Evolutionary conservation across 2,329 filamentous ascomycete genomes (phyloP).

Genomic region (Diaporthe vexans): DNA sequence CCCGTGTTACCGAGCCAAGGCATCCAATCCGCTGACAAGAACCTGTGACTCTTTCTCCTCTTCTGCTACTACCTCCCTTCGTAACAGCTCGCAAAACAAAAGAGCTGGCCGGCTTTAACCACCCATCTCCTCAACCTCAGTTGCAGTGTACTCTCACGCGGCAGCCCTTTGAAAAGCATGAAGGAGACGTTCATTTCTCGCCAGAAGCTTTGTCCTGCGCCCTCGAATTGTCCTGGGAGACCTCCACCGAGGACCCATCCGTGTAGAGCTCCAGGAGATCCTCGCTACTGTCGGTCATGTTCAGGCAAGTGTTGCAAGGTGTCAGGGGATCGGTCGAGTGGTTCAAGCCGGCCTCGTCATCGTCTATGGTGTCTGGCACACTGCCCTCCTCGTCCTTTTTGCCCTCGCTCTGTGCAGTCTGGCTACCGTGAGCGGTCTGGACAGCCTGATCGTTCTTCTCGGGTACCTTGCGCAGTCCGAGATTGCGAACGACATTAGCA

Average conservation of each 20-base stretch:
- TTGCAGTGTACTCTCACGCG: too few relatives aligned
- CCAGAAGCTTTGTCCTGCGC: not conserved
- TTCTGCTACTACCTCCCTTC: not conserved
- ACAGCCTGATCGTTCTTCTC: slow-evolving; percentile 1
- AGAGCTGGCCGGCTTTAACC: not conserved
- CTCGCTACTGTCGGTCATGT: slow-evolving; percentile 34
- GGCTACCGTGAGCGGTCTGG: not conserved
- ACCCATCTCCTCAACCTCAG: not conserved
- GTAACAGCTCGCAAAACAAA: not conserved
- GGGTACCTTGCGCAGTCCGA: slow-evolving; percentile 51
- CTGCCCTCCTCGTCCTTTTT: not conserved
- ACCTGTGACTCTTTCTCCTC: slow-evolving; percentile 1
- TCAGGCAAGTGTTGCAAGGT: slow-evolving; percentile 17
- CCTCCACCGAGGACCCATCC: not conserved
- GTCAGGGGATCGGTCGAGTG: slow-evolving; percentile 1
- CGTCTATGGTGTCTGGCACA: not conserved
- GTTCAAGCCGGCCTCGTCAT: slow-evolving; percentile 8
- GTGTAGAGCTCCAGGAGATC: slow-evolving; percentile 37
- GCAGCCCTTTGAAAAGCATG: not conserved
- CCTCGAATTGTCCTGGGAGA: not conserved
- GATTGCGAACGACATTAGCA: slow-evolving; percentile 53
- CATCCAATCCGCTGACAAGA: not conserved
- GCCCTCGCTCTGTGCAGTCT: not conserved
- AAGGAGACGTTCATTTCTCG: not conserved
- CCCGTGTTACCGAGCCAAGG: slow-evolving; percentile 1